Percentiles rank a stretch among this genome's conserved stretches.
phyloP scores from a whole-genome alignment of 164 flowering plant genomes.

The Liquidambar formosana region DNA sequence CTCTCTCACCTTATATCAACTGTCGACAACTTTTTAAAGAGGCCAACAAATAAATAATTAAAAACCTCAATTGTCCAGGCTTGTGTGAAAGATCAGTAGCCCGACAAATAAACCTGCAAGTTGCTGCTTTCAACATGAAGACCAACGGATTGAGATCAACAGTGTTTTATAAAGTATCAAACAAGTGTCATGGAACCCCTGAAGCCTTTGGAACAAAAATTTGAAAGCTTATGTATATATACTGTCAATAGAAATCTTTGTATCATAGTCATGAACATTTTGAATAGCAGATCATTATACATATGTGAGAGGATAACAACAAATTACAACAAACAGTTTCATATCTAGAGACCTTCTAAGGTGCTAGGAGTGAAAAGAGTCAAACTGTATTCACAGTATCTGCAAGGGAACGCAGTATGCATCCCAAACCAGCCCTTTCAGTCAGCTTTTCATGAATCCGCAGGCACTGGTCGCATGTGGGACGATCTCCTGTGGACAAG shows the following conservation, averaged over 20 bases:
- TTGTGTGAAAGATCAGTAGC: too few relatives aligned
- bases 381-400: slow-evolving; percentile 84
- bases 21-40: too few relatives aligned
- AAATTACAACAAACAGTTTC: neutral
- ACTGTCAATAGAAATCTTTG: too few relatives aligned
- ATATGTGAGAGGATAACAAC: neutral
- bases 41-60: too few relatives aligned
- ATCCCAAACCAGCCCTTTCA: slow-evolving; percentile 81
- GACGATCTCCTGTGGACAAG: slow-evolving; percentile 90
- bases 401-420: slow-evolving; percentile 77
- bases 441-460: slow-evolving; percentile 89
- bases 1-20: too few relatives aligned
- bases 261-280: neutral
- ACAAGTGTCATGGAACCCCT: too few relatives aligned
- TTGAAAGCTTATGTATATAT: too few relatives aligned
- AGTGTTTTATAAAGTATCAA: too few relatives aligned
- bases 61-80: too few relatives aligned
- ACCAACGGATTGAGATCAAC: too few relatives aligned
- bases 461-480: slow-evolving; percentile 93
- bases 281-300: neutral
- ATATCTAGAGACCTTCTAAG: neutral
- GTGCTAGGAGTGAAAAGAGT: slow-evolving; percentile 9
- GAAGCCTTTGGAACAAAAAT: neutral
- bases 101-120: too few relatives aligned
- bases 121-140: too few relatives aligned